Conservation (phyloP, 257 asterid species). For the Nicotiana tabacum region DNA sequence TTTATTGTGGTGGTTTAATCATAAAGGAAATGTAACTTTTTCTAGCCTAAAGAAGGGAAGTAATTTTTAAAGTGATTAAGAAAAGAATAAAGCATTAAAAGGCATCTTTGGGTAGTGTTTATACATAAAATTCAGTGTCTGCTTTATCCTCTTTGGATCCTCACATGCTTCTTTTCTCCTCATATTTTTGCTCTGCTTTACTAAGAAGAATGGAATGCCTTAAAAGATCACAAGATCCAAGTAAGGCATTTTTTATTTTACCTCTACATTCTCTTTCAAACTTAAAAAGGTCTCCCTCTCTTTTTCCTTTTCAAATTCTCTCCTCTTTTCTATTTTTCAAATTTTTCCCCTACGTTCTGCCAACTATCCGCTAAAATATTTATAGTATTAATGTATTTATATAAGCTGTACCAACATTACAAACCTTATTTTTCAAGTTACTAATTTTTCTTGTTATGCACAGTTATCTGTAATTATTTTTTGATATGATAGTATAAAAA, state of each 20-base stretch:
- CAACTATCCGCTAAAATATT: too few species aligned
- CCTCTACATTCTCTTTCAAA: neutral
- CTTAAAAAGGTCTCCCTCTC: neutral
- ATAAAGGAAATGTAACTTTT: neutral
- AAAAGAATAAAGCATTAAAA: constrained; percentile 11
- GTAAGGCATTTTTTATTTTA: constrained; percentile 3
- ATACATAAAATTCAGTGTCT: neutral
- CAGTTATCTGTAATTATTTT: neutral
- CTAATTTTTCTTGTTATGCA: neutral
- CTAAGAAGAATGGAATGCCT: constrained; percentile 8
- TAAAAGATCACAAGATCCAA: constrained; percentile 4
- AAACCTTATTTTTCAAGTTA: neutral
- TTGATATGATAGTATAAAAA: neutral
- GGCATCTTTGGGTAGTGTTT: neutral
- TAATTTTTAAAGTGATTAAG: constrained; percentile 4
- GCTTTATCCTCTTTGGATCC: neutral
- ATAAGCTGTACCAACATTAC: neutral
- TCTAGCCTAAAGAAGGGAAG: neutral
- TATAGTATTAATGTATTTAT: too few species aligned
- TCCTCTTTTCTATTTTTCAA: too few species aligned
- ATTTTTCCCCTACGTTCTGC: too few species aligned
- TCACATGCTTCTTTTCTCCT: constrained; percentile 8
- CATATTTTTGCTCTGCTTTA: neutral
- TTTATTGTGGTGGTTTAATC: too few species aligned
- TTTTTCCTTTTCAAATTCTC: neutral